These are phyloP conservation scores for Kernera saxatilis DNA, from an alignment of 345 rosid species.

Conservation along the genomic window DNA sequence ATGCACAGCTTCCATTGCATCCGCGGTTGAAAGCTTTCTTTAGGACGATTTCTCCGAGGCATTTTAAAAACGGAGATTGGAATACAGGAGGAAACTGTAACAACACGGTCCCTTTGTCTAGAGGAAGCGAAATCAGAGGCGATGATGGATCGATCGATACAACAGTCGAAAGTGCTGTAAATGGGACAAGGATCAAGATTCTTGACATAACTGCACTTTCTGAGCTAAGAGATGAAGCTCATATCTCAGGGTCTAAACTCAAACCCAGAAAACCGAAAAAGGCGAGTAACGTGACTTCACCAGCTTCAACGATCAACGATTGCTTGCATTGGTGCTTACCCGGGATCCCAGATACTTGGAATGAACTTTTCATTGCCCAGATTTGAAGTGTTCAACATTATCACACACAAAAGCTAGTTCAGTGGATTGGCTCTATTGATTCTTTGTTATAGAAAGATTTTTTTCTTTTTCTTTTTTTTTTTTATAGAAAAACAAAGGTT, in stretches of 20 bases:
- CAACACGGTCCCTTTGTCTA: conserved; percentile 49
- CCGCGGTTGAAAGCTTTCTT: conserved; percentile 59
- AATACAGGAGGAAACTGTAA: conserved; percentile 75
- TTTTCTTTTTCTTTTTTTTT: too few relatives aligned
- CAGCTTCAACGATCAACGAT: conserved; percentile 42
- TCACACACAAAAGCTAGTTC: neutral
- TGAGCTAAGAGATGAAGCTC: conserved; percentile 68
- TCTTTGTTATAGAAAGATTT: conserved; percentile 23
- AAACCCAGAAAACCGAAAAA: conserved; percentile 39
- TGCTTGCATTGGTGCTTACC: conserved; percentile 99
- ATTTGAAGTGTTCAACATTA: conserved; percentile 24
- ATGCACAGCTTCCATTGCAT: conserved; percentile 50
- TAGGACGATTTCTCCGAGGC: conserved; percentile 71
- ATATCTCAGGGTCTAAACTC: conserved; percentile 38
- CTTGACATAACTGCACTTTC: conserved; percentile 72
- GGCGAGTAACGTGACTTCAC: conserved; percentile 38
- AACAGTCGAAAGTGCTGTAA: conserved; percentile 50
- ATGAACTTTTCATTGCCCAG: conserved; percentile 59
- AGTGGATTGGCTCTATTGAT: conserved; percentile 3
- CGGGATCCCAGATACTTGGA: conserved; percentile 84
- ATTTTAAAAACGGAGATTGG: conserved; percentile 77
- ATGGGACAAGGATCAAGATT: conserved; percentile 53
- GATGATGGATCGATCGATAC: conserved; percentile 48
- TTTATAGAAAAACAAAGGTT: too few relatives aligned
- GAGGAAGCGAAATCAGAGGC: conserved; percentile 38